Conservation (phyloP, 306 rosid genomes). For the Sicyos edulis region DNA sequence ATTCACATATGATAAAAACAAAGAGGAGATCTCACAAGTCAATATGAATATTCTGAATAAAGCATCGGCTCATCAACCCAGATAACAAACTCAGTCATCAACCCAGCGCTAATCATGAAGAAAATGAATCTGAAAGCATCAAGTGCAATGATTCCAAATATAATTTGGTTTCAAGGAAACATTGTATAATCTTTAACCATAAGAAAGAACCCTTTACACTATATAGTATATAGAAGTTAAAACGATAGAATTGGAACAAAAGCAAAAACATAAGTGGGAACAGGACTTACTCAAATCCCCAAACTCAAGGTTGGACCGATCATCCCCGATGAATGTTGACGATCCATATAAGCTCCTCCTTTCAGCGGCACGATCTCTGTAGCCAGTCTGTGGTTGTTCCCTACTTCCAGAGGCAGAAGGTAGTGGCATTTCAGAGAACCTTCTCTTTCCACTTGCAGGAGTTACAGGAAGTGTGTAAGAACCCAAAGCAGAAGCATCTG, state of each 20-base stretch:
- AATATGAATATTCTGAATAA: slow-evolving; percentile 24
- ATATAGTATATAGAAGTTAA: slow-evolving; percentile 5
- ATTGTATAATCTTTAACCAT: slow-evolving; percentile 4
- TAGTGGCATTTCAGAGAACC: slow-evolving; percentile 88
- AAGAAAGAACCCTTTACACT: slow-evolving; percentile 16
- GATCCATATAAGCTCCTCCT: slow-evolving; percentile 92
- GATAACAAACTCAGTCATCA: slow-evolving; percentile 17
- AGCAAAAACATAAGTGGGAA: slow-evolving; percentile 12
- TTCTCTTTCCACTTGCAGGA: slow-evolving; percentile 66
- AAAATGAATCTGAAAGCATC: slow-evolving; percentile 24
- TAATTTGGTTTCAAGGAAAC: slow-evolving; percentile 15
- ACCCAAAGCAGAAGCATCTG: slow-evolving; percentile 80
- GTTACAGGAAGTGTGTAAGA: slow-evolving; percentile 52
- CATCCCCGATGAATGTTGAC: slow-evolving; percentile 54
- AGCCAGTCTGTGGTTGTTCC: slow-evolving; percentile 65
- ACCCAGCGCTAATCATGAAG: slow-evolving; percentile 22
- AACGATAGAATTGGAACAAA: background rate
- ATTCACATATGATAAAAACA: slow-evolving; percentile 42
- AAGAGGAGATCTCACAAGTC: slow-evolving; percentile 49
- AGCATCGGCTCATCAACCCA: slow-evolving; percentile 24
- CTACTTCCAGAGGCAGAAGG: slow-evolving; percentile 50
- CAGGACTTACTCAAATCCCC: slow-evolving; percentile 70
- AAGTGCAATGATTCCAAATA: slow-evolving; percentile 16
- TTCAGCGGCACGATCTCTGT: slow-evolving; percentile 97
- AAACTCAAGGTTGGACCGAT: slow-evolving; percentile 48